Percentiles rank a stretch among this genome's conserved stretches.
Evolutionary conservation across 2,329 filamentous ascomycete species (phyloP).

Genomic region (Monosporascus cannonballus): DNA sequence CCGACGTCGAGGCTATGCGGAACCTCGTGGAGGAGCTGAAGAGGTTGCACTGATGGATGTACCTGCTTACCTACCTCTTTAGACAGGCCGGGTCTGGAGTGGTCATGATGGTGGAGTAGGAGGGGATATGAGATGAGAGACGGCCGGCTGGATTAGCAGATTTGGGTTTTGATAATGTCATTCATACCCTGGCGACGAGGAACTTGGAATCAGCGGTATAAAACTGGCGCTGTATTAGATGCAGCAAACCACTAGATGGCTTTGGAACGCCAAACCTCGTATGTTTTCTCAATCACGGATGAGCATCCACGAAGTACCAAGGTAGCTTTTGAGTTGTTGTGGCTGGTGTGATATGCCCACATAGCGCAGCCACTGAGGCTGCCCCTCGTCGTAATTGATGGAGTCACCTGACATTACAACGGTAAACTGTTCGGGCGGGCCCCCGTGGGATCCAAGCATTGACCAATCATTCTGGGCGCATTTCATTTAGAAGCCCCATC

Average conservation of each 20-base stretch:
- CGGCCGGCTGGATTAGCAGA: neutral
- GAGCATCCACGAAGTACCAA: no score
- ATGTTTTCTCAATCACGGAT: no score
- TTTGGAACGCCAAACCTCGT: no score
- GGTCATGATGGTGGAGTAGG: no score
- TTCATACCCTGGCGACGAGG: neutral
- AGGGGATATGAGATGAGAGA: neutral
- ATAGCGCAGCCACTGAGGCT: neutral
- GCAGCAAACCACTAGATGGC: no score
- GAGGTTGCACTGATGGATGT: slow-evolving; percentile 46
- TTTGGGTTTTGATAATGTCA: neutral
- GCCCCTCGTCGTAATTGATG: neutral
- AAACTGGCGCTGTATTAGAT: no score
- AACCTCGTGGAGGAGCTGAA: slow-evolving; percentile 57
- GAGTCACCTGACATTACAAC: slow-evolving; percentile 12
- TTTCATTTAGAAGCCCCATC: slow-evolving; percentile 36
- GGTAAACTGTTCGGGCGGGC: neutral
- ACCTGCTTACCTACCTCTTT: no score
- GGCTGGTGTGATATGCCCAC: neutral
- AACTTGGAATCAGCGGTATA: no score
- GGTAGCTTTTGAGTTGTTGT: neutral
- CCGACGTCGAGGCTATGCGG: slow-evolving; percentile 56
- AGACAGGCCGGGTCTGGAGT: no score
- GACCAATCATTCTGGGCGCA: slow-evolving; percentile 40
- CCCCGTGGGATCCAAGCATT: slow-evolving; percentile 3